Evolutionary conservation across 1,139 yeast genomes (phyloP).

Genomic region (Spencermartinsiella ligniputridi): DNA sequence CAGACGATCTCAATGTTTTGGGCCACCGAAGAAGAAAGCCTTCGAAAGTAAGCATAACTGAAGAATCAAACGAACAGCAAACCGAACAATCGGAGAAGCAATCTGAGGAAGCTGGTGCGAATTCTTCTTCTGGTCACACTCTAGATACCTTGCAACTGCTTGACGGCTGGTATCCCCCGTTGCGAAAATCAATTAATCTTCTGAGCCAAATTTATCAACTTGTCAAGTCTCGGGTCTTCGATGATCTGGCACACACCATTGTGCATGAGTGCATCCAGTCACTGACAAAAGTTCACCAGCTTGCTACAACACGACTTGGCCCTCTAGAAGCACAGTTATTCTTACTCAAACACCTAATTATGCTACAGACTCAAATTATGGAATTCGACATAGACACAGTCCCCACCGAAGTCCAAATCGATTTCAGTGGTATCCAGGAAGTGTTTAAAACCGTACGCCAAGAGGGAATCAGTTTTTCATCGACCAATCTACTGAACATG

Average conservation of each 20-base stretch:
- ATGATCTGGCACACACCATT: slow-evolving; percentile 82
- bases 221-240: slow-evolving; percentile 69
- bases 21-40: slow-evolving; percentile 40
- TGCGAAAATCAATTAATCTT: slow-evolving; percentile 64
- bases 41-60: slow-evolving; percentile 4
- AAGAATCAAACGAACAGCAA: slow-evolving; percentile 13
- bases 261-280: slow-evolving; percentile 73
- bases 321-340: slow-evolving; percentile 59
- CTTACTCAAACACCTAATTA: slow-evolving; percentile 65
- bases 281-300: slow-evolving; percentile 48
- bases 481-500: slow-evolving; percentile 49
- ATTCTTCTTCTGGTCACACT: slow-evolving; percentile 6
- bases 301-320: slow-evolving; percentile 40
- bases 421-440: slow-evolving; percentile 64
- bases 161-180: slow-evolving; percentile 65
- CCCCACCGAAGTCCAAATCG: slow-evolving; percentile 67
- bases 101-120: slow-evolving; percentile 2
- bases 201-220: slow-evolving; percentile 77
- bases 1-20: slow-evolving; percentile 56
- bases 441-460: slow-evolving; percentile 45
- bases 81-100: slow-evolving; percentile 6
- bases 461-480: slow-evolving; percentile 27
- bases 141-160: slow-evolving; percentile 35
- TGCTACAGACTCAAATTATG: slow-evolving; percentile 65
- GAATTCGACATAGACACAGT: slow-evolving; percentile 78